Base-by-base conservation (phyloP, 1,139 yeast genomes). In the Candida pseudoviswanathii region DNA sequence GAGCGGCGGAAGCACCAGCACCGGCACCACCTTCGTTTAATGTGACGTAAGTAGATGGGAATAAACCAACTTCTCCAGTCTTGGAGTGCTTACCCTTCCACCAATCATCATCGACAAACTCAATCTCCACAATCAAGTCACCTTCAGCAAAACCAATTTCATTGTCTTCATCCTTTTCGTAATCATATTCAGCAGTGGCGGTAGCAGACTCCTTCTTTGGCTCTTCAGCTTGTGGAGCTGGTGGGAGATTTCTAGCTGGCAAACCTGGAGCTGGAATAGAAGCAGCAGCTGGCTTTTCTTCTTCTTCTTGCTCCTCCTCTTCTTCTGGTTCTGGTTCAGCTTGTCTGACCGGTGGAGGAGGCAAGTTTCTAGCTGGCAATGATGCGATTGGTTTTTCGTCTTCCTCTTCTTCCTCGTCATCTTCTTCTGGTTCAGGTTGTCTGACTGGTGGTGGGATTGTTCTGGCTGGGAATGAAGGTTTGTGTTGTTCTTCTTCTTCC, bases 71-170 rank as follows among this genome's bases (percentile, higher is more conserved):
- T 54, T 77, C 81, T 37, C 86, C 87, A 21, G 86, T 81, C 41
- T 64, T 67, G 5, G 80, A 59, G 63, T 86, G 85, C 54, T 75
- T 77, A 37, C 95, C 96, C 26, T 82, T 70, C 95, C 95, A 88
- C 96, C 96, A 88, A 57, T 86, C 91, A 44, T 82, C 87, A 61
- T 86, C 92, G 8, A 84, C 81, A 60, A 84, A 80, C 51, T 85
- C 87, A 54, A 87, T 82, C 27, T 82, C 82, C n/a, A 78, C 68
- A 53, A 87, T 81, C 47, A 67, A 60, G 55, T 87, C 94, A 48
- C 88, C 90, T 60, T 85, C 92, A 16, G 56, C 73, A 47, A 87
- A 80, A 1, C 77, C 78, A 51, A 87, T 78, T 64, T 87, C 95
- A 59, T 87, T 85, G 51, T 85, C 91, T 62, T 86, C 95, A 54